Evolutionary conservation across 257 asterid species (phyloP), one percentile per base, ranked within the genome.

Genomic region (Striga asiatica): DNA sequence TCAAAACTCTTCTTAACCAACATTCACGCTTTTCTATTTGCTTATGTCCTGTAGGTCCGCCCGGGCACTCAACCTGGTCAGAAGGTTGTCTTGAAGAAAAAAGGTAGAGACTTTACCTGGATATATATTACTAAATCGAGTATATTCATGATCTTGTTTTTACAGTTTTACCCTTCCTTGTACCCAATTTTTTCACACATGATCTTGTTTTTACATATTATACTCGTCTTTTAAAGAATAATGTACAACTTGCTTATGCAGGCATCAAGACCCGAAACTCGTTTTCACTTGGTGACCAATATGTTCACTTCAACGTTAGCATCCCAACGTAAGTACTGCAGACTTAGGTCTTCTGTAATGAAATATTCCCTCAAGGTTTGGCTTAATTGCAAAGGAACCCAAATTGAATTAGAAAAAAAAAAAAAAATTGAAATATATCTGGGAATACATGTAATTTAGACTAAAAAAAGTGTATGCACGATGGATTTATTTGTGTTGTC

Each of bases 41-140:
- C 14, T 56, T 57, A 27, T 61, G 50, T 56, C 50, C 61, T 73
- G 66, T 54, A 87, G 96, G 96, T 83, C 42, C 96, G 87, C 14
- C 78, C 96, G 5, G 98, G 98, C 57, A 84, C 95, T 41, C 96
- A 91, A 73, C 95, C 95, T 58, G 96, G 98, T 47, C 95, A 91
- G 61, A 87, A 91, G 77, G 95, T 91, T 62, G 92, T 84, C 60
- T 69, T 91, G 65, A 80, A 47, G 80, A 84, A 73, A 63, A 91
- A 84, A 71, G 95, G 96, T 86, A 73, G 18, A 21, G 13, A 2
- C 23, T 31, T 47, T 50, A 11, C 45, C 52, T 54, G 47, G 38
- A 47, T 47, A 18, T 29, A 10, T 21, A 16, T 13, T n/a, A 14
- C 16, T n/a, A n/a, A n/a, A n/a, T n/a, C n/a, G 32, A 35, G 27